Conservation (phyloP, 176 grass and related monocot species). For the Thinopyrum elongatum region DNA sequence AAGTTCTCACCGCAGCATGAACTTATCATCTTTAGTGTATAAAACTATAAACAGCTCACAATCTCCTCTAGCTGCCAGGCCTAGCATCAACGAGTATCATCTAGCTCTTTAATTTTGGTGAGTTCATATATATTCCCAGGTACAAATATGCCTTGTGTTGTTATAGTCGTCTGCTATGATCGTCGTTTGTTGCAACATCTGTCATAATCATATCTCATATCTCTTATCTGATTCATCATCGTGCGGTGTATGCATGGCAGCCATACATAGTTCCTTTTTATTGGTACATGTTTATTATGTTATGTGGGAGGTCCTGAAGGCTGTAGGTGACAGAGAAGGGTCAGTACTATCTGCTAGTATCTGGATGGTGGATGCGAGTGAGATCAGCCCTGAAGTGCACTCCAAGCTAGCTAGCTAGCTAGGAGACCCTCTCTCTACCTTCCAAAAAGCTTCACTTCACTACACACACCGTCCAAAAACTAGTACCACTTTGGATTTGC, state of each 20-base stretch:
- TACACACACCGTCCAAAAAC: slow-evolving; percentile 19
- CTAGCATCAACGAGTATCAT: background rate
- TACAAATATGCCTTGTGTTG: background rate
- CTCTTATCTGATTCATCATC: background rate
- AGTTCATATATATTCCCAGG: background rate
- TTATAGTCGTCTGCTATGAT: background rate
- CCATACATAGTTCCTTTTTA: background rate
- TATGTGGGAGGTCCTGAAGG: background rate
- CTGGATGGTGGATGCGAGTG: slow-evolving; percentile 49
- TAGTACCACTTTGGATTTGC: slow-evolving; percentile 1
- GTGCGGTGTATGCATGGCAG: background rate
- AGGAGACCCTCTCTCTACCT: slow-evolving; percentile 35
- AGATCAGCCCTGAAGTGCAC: slow-evolving; percentile 79
- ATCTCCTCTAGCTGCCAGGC: background rate
- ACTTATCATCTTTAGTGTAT: background rate
- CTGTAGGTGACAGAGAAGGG: slow-evolving; percentile 22
- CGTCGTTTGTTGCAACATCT: slow-evolving; percentile 6
- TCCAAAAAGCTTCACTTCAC: slow-evolving; percentile 39
- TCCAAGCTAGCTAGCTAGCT: slow-evolving; percentile 81
- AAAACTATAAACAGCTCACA: too few species aligned
- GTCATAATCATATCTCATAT: background rate
- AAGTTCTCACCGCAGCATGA: background rate
- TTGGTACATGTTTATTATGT: background rate
- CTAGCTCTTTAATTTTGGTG: background rate
- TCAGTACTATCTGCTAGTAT: background rate